Conservation (phyloP, 164 flowering plant genomes). For the Stephania yunnanensis region DNA sequence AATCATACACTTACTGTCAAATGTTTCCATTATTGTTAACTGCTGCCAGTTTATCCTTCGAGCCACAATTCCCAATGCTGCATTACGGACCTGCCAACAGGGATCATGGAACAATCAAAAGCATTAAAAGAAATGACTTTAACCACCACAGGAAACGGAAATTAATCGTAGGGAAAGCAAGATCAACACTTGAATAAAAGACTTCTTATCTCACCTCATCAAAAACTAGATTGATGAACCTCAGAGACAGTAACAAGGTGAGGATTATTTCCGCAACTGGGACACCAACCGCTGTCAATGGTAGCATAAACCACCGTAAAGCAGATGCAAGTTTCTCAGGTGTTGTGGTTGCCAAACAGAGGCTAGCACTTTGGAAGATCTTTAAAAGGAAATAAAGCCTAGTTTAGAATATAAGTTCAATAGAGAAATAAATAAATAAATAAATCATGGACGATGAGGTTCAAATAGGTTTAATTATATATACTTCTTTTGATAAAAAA, state of each 20-base stretch:
- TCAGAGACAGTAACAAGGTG: conserved; percentile 81
- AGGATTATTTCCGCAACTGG: conserved; percentile 86
- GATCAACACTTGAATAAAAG: neutral
- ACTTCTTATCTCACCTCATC: conserved; percentile 60
- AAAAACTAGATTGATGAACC: conserved; percentile 85
- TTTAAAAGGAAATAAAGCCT: conserved; percentile 27
- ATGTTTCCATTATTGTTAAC: conserved; percentile 68
- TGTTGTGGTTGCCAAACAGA: conserved; percentile 82
- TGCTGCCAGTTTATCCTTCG: conserved; percentile 84
- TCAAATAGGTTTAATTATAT: neutral
- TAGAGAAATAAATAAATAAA: neutral
- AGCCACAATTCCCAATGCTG: conserved; percentile 87
- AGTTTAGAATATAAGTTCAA: conserved; percentile 19
- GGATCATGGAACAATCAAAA: neutral
- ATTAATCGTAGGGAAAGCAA: neutral
- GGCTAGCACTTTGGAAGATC: conserved; percentile 97
- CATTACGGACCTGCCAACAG: conserved; percentile 70
- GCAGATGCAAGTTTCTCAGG: conserved; percentile 95
- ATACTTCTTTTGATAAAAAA: neutral
- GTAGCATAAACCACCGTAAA: conserved; percentile 80
- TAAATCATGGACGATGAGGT: neutral
- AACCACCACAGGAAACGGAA: neutral
- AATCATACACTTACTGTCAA: conserved; percentile 55
- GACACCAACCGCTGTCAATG: conserved; percentile 55
- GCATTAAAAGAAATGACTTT: neutral